Base-by-base conservation (phyloP, 2,329 filamentous ascomycete genomes). In the Aspergillus sp. region DNA sequence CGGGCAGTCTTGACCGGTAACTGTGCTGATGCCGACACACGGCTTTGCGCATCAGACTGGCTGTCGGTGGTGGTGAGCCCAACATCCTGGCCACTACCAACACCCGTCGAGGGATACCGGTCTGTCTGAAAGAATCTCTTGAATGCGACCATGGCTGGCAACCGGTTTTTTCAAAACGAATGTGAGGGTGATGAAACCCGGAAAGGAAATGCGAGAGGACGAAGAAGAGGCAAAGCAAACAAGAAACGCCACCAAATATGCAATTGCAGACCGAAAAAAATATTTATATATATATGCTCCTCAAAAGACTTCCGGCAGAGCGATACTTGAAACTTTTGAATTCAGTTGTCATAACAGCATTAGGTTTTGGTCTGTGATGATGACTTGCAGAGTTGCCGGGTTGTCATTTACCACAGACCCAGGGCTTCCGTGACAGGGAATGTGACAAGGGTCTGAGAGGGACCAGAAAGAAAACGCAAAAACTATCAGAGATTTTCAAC, bases 61-160 rank as follows among this genome's bases (percentile, higher is more conserved):
- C 38, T 30, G 9, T 46, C 38, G 2, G 29, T 46, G 29, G 41
- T 42, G 19, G n/a, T 46, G 7, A 32, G 39, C 7, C 44, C 29
- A 29, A 30, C 32, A 9, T 33, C 41, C 30, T 38, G 38, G 6
- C 41, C 27, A 32, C 43, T 29, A 32, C 43, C 53, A 12, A 51
- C 41, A 29, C 41, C 44, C 5, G 48, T 51, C 7, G 54, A 52
- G 4, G 51, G 35, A 32, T 45, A 29, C 46, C 56, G 62, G 9
- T 65, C 63, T 42, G 53, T 42, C 28, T 55, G 52, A 38, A 68
- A 68, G n/a, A 68, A 48, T 40, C 59, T 64, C 51, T 56, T 65
- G 32, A 68, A 49, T 29, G 50, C 59, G 38, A 62, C 64, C 65
- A 68, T 68, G 7, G 41, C 58, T 47, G 41, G 52, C 19, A 19